phyloP scores from a whole-genome alignment of 1,284 basidiomycete genomes.

The Singerocomus rubriflavus region DNA sequence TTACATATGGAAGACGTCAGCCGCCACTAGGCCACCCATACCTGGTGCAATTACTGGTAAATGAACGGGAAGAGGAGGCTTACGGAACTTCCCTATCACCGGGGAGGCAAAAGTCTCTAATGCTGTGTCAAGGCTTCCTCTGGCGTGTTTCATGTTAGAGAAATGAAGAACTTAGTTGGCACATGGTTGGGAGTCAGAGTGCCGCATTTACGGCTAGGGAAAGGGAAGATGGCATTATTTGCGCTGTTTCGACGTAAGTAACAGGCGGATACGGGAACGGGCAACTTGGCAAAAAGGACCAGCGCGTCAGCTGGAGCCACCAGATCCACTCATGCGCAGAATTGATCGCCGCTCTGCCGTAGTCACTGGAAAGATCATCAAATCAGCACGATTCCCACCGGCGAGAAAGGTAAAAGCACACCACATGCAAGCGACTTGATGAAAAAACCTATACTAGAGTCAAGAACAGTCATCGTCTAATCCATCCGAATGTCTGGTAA shows the following conservation, averaged over 20 bases:
- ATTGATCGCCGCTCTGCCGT: not conserved
- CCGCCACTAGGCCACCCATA: constrained; percentile 3
- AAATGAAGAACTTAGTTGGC: constrained; percentile 8
- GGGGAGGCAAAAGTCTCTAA: constrained; percentile 20
- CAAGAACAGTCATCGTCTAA: constrained; percentile 1
- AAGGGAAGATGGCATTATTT: not conserved
- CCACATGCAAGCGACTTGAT: constrained; percentile 2
- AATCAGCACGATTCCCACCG: constrained; percentile 5
- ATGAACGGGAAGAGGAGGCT: not conserved
- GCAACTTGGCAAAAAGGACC: not conserved
- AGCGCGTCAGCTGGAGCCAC: not conserved
- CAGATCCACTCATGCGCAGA: not conserved
- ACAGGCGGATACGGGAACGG: constrained; percentile 1
- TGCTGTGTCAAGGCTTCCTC: constrained; percentile 23
- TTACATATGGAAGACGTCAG: constrained; percentile 14
- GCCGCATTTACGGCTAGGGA: not conserved
- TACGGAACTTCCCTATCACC: constrained; percentile 25
- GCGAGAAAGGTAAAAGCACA: constrained; percentile 10
- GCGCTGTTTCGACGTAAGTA: not conserved
- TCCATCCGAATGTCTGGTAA: not conserved
- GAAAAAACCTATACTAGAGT: not conserved
- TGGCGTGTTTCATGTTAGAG: constrained; percentile 13
- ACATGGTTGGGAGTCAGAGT: not conserved
- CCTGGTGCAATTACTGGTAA: constrained; percentile 2
- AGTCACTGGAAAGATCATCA: not conserved